A percentile compares a stretch with the other conserved stretches of the same genome.
These are phyloP conservation scores for Pyrenophora seminiperda DNA, from an alignment of 2,329 filamentous ascomycete genomes.

Conservation along the genomic window DNA sequence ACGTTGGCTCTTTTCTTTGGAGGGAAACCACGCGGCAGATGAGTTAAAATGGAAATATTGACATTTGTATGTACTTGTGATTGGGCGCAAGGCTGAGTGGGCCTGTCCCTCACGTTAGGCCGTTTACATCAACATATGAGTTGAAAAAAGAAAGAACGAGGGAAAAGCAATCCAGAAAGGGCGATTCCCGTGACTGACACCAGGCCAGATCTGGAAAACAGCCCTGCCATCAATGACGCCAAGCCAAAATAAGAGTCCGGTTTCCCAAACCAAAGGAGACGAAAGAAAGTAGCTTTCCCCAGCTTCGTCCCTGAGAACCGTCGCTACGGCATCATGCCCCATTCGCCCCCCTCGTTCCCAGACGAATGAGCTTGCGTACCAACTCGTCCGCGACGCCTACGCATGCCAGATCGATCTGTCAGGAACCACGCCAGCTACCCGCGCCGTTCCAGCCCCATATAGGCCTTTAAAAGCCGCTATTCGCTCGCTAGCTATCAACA, in stretches of 20 bases:
- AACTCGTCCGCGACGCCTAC: conserved; percentile 14
- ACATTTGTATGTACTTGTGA: conserved; percentile 13
- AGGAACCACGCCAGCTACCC: conserved; percentile 19
- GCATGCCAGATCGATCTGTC: conserved; percentile 6
- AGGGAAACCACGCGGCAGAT: background rate
- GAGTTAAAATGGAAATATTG: background rate
- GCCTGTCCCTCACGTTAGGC: conserved; percentile 6
- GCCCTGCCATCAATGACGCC: conserved; percentile 8
- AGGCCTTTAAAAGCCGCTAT: conserved; percentile 26
- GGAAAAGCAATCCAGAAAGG: conserved; percentile 4
- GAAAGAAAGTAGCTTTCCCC: conserved; percentile 4
- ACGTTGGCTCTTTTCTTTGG: too few species aligned
- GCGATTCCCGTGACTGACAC: conserved; percentile 1
- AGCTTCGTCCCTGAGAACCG: conserved; percentile 4
- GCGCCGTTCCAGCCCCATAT: conserved; percentile 11
- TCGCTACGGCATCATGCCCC: background rate
- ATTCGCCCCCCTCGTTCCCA: conserved; percentile 14
- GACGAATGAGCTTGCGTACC: conserved; percentile 22
- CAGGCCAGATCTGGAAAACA: background rate
- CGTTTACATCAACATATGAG: conserved; percentile 28
- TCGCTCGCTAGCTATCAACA: conserved; percentile 36
- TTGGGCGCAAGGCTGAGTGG: background rate
- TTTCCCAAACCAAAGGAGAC: conserved; percentile 11
- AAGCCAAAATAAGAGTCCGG: conserved; percentile 11
- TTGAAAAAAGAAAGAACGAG: conserved; percentile 6